phyloP scores from a whole-genome alignment of 441 rosid species.

The Gossypium aridum region DNA sequence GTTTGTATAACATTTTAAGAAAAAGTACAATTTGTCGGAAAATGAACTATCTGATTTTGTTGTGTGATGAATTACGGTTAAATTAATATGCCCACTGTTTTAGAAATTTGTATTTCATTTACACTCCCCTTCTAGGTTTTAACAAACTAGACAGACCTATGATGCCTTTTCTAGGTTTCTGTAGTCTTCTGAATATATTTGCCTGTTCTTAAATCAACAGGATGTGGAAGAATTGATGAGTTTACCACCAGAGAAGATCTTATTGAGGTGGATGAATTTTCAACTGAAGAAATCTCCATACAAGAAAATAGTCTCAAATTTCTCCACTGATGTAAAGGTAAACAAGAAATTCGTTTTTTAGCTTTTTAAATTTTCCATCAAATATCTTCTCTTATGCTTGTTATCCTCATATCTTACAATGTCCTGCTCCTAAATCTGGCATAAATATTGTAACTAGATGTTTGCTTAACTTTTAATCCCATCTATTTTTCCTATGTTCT shows the following conservation, averaged over 20 bases:
- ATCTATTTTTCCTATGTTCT: neutral
- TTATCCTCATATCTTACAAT: neutral
- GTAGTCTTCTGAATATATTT: neutral
- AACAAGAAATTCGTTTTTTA: neutral
- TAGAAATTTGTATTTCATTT: slow-evolving; percentile 2
- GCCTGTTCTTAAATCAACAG: slow-evolving; percentile 31
- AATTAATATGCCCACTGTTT: neutral
- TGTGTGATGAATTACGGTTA: neutral
- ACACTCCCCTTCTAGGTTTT: neutral
- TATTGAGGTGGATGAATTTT: slow-evolving; percentile 96
- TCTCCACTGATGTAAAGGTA: slow-evolving; percentile 96
- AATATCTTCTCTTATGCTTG: neutral
- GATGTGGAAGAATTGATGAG: slow-evolving; percentile 97
- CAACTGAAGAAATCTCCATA: slow-evolving; percentile 76
- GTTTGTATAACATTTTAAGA: neutral
- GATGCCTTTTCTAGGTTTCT: neutral
- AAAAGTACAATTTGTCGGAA: neutral
- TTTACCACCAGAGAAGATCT: slow-evolving; percentile 93
- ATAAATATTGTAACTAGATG: neutral
- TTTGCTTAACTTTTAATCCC: neutral
- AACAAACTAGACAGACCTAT: neutral
- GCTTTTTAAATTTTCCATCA: neutral
- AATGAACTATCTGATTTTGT: neutral
- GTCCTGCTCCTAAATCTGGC: neutral
- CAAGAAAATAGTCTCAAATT: slow-evolving; percentile 74